Conservation (phyloP, 2,329 filamentous ascomycete species). For the Fusarium tricinctum region DNA sequence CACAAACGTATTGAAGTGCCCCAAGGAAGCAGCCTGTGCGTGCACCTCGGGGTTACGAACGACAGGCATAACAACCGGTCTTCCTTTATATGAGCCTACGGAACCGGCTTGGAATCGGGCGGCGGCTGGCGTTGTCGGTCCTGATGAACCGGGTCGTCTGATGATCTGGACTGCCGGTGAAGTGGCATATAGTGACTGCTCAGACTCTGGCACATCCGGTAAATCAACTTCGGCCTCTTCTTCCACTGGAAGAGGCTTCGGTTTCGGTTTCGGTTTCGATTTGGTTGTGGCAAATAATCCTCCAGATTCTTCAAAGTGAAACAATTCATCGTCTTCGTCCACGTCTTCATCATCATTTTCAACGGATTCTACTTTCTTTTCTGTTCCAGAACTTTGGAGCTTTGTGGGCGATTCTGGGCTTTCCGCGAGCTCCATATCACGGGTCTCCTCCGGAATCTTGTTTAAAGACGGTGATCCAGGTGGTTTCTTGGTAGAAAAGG, state of each 20-base stretch:
- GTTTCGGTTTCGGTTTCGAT: conserved; percentile 41
- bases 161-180: conserved; percentile 61
- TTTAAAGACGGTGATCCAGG: conserved; percentile 36
- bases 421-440: conserved; percentile 9
- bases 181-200: conserved; percentile 57
- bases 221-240: conserved; percentile 54
- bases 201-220: conserved; percentile 43
- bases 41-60: conserved; percentile 65
- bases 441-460: conserved; percentile 21
- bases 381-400: conserved; percentile 4
- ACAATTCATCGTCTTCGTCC: conserved; percentile 58
- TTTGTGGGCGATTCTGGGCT: conserved; percentile 18
- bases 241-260: conserved; percentile 49
- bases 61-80: conserved; percentile 66
- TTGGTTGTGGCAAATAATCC: conserved; percentile 52
- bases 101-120: conserved; percentile 58
- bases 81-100: conserved; percentile 68
- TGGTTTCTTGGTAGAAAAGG: conserved; percentile 49
- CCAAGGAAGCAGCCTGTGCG: conserved; percentile 63
- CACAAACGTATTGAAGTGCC: conserved; percentile 65
- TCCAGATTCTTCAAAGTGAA: conserved; percentile 62
- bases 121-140: conserved; percentile 51
- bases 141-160: conserved; percentile 48
- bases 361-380: background rate
- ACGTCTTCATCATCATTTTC: conserved; percentile 31